Conservation (phyloP, 352 stramenopile genomes). For the Globisporangium barbulae region DNA sequence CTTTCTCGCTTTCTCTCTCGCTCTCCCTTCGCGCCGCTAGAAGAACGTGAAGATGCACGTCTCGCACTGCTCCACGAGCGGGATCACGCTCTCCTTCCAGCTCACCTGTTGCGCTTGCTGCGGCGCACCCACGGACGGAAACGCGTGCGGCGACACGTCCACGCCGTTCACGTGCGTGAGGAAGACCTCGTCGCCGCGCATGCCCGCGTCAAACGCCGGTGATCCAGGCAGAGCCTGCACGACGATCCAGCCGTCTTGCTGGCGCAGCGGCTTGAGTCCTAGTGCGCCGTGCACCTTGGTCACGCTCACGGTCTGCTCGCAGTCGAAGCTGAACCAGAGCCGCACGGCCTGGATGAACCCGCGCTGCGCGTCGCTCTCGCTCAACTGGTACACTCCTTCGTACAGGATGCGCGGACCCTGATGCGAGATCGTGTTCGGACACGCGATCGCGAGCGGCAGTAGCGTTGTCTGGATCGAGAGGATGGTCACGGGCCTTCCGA, state of each 20-base stretch:
- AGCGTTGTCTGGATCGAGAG: constrained; percentile 65
- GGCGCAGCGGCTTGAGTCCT: constrained; percentile 61
- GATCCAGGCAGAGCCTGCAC: constrained; percentile 66
- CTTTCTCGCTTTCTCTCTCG: no score
- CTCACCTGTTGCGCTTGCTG: constrained; percentile 36
- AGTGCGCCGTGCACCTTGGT: constrained; percentile 70
- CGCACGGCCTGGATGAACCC: constrained; percentile 67
- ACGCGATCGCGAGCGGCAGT: constrained; percentile 55
- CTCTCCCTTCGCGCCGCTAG: constrained; percentile 12
- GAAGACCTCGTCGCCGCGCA: constrained; percentile 70
- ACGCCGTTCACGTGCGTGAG: constrained; percentile 81
- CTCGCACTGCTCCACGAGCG: constrained; percentile 68
- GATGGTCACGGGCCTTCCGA: constrained; percentile 59
- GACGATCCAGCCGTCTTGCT: constrained; percentile 78
- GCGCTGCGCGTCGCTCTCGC: constrained; percentile 39
- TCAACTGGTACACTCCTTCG: constrained; percentile 57
- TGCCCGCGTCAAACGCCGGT: constrained; percentile 64
- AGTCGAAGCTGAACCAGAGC: constrained; percentile 83
- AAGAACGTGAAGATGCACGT: constrained; percentile 84
- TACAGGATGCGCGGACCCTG: constrained; percentile 54
- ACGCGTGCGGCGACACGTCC: constrained; percentile 69
- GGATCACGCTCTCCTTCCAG: constrained; percentile 75
- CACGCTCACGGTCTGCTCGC: constrained; percentile 74
- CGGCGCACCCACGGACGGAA: constrained; percentile 42
- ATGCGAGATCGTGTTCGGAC: constrained; percentile 63